Evolutionary conservation across 2,329 filamentous ascomycete genomes (phyloP).

Genomic region (Dryadomyces quercivorus): DNA sequence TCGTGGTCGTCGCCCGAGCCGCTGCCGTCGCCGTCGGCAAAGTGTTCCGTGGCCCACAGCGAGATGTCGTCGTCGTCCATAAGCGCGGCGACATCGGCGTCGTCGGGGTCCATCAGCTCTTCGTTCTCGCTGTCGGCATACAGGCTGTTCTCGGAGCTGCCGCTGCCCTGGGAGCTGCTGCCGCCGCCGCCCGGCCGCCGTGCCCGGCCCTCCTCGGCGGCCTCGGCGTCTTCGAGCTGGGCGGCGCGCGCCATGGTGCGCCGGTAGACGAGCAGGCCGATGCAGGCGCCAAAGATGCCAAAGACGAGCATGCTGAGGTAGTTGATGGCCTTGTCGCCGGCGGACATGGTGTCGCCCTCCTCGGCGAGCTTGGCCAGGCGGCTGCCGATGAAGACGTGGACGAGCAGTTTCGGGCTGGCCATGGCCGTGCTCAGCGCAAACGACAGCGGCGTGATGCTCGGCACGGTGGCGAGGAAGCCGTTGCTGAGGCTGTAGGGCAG

Average conservation of each 20-base stretch:
- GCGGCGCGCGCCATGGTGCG: constrained; percentile 51
- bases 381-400: constrained; percentile 86
- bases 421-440: constrained; percentile 77
- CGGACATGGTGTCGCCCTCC: constrained; percentile 69
- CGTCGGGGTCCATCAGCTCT: constrained; percentile 20
- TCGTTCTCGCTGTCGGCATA: constrained; percentile 17
- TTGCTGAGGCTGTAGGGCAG: constrained; percentile 89
- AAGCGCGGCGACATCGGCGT: constrained; percentile 38
- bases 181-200: constrained; percentile 9
- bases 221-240: constrained; percentile 34
- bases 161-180: constrained; percentile 28
- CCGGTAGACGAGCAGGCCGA: constrained; percentile 77
- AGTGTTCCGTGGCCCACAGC: constrained; percentile 36
- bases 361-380: constrained; percentile 76
- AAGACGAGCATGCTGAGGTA: constrained; percentile 70
- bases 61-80: constrained; percentile 50
- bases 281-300: constrained; percentile 55
- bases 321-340: constrained; percentile 66
- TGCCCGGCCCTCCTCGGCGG: constrained; percentile 24
- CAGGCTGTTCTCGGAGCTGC: background rate
- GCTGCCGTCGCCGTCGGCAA: constrained; percentile 16
- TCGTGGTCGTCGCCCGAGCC: constrained; percentile 12
- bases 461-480: constrained; percentile 86
- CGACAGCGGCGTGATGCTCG: constrained; percentile 62
- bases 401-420: constrained; percentile 73